These are phyloP conservation scores for Nitzschia sp. DNA, from an alignment of 108 stramenopile species.

Conservation along the genomic window DNA sequence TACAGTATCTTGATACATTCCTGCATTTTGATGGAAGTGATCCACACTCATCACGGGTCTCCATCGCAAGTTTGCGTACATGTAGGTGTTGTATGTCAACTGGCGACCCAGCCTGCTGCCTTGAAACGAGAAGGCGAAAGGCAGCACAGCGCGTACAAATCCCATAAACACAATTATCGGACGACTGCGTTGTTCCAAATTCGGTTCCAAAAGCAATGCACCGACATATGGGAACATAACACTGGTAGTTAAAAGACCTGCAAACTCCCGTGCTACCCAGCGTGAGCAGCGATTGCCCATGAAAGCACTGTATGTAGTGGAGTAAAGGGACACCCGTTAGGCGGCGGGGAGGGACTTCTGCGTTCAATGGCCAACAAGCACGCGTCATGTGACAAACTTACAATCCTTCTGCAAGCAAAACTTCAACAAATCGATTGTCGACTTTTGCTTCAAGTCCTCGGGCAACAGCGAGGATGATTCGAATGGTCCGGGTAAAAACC, in stretches of 20 bases:
- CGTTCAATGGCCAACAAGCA: too few species aligned
- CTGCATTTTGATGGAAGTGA: slow-evolving; percentile 52
- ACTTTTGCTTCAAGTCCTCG: slow-evolving; percentile 58
- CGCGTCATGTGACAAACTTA: too few species aligned
- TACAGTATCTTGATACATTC: slow-evolving; percentile 62
- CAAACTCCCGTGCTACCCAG: slow-evolving; percentile 35
- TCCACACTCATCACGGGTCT: slow-evolving; percentile 48
- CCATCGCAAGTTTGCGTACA: slow-evolving; percentile 55
- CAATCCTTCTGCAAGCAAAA: slow-evolving; percentile 44
- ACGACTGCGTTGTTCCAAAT: slow-evolving; percentile 44
- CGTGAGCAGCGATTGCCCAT: slow-evolving; percentile 74
- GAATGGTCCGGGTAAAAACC: slow-evolving; percentile 44
- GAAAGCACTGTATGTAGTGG: slow-evolving; percentile 62
- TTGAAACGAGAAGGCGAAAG: slow-evolving; percentile 63
- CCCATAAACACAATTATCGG: slow-evolving; percentile 61
- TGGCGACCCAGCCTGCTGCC: slow-evolving; percentile 64
- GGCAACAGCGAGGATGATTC: slow-evolving; percentile 54
- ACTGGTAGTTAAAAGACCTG: slow-evolving; percentile 36
- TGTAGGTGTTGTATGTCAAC: slow-evolving; percentile 47
- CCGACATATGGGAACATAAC: slow-evolving; percentile 52
- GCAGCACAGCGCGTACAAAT: slow-evolving; percentile 48
- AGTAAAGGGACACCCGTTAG: too few species aligned
- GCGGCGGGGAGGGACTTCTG: too few species aligned
- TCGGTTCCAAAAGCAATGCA: slow-evolving; percentile 31
- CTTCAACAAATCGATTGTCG: slow-evolving; percentile 46